A percentile compares a stretch with the other conserved stretches of the same genome.
Evolutionary conservation across 306 rosid genomes (phyloP).

Genomic region (Quercus mongolica): DNA sequence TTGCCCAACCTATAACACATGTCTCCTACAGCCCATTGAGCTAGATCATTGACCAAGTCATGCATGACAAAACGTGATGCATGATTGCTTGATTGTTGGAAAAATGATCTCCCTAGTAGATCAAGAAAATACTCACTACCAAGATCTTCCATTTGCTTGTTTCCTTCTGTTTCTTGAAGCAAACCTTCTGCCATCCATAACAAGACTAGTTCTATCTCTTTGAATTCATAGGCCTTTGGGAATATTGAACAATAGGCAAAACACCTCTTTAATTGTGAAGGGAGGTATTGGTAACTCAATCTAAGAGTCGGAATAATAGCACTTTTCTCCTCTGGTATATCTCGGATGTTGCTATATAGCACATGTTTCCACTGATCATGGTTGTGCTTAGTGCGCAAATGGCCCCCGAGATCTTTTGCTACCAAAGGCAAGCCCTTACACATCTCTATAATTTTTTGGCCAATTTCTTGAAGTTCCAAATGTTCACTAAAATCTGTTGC

Average conservation of each 20-base stretch:
- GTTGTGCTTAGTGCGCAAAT: background rate
- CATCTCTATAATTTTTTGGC: too few species aligned
- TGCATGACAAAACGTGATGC: background rate
- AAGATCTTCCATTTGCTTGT: background rate
- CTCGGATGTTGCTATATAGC: background rate
- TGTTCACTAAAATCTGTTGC: background rate
- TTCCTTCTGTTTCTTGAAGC: background rate
- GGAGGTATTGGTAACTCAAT: conserved; percentile 3
- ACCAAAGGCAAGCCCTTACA: background rate
- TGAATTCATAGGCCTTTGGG: background rate
- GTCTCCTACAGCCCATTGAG: background rate
- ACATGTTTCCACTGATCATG: background rate
- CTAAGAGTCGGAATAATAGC: background rate
- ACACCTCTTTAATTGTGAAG: background rate
- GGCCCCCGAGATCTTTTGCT: background rate
- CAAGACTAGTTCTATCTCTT: background rate
- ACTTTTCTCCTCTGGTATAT: background rate
- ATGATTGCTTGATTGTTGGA: background rate
- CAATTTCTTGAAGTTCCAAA: too few species aligned
- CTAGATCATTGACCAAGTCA: conserved; percentile 11
- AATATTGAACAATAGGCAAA: background rate
- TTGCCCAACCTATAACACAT: too few species aligned
- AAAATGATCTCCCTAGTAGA: background rate
- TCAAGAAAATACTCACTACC: background rate
- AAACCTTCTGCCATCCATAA: background rate